Evolutionary conservation across 345 rosid genomes (phyloP).

Genomic region (Limnanthes douglasii): DNA sequence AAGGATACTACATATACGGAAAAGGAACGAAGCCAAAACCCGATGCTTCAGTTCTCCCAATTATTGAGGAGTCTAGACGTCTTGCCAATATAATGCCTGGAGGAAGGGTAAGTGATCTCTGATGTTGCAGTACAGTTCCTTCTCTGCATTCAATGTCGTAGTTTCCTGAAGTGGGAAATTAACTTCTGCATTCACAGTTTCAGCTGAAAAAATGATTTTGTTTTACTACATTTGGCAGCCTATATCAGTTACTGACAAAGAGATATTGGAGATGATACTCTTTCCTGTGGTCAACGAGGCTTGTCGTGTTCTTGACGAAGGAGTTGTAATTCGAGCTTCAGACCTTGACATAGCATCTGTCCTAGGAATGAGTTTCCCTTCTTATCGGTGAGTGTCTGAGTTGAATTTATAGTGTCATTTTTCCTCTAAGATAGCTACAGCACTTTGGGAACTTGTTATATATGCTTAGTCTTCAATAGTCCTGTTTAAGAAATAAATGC

Average conservation of each 20-base stretch:
- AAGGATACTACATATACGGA: conserved; percentile 69
- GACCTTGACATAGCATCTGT: conserved; percentile 89
- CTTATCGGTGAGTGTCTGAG: conserved; percentile 61
- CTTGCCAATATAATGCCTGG: conserved; percentile 69
- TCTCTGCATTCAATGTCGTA: background rate
- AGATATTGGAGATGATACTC: conserved; percentile 76
- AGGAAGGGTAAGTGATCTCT: conserved; percentile 52
- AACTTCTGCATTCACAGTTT: no score
- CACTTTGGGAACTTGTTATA: no score
- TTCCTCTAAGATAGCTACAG: no score
- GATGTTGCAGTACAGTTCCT: conserved; percentile 1
- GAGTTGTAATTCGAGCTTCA: conserved; percentile 64
- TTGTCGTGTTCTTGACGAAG: conserved; percentile 83
- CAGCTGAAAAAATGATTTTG: background rate
- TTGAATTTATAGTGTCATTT: background rate
- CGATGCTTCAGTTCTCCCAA: conserved; percentile 54
- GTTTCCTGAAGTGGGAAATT: no score
- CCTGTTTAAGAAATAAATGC: no score
- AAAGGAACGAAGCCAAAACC: conserved; percentile 83
- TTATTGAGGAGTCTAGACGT: conserved; percentile 60
- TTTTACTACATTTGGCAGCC: conserved; percentile 35
- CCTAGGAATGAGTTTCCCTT: conserved; percentile 97
- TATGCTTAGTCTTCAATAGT: no score
- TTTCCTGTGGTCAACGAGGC: conserved; percentile 92
- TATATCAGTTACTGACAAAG: conserved; percentile 56